Evolutionary conservation across 176 grass and related monocot genomes (phyloP).

Genomic region (Carex littledalei): DNA sequence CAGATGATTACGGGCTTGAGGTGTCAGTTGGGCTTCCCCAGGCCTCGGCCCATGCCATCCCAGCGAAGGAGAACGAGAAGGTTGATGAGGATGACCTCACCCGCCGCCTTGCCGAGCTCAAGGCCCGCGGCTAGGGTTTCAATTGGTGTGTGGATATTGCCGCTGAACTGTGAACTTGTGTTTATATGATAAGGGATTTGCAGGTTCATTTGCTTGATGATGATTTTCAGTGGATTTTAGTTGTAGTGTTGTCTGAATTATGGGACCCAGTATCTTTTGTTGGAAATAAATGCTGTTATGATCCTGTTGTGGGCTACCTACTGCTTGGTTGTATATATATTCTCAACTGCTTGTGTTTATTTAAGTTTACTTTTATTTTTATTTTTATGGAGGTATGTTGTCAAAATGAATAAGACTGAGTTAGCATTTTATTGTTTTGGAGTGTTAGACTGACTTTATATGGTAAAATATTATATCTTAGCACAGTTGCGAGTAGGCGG

Average conservation of each 20-base stretch:
- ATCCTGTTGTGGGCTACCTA: not conserved
- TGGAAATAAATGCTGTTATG: not conserved
- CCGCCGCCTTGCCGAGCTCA: constrained; percentile 66
- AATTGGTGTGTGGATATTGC: not conserved
- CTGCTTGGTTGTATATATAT: not conserved
- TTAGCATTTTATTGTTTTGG: not conserved
- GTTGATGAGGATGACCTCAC: constrained; percentile 94
- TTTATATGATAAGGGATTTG: not conserved
- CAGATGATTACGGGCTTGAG: constrained; percentile 93
- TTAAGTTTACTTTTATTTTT: not conserved
- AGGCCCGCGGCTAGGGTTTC: constrained; percentile 51
- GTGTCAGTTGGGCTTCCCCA: constrained; percentile 78
- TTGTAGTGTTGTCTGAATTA: not conserved
- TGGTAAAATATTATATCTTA: not conserved
- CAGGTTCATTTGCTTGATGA: not conserved
- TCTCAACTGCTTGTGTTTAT: not conserved
- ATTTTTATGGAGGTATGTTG: not conserved
- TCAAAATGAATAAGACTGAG: not conserved
- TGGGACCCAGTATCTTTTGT: not conserved
- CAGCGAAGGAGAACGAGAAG: constrained; percentile 81
- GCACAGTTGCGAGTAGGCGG: not conserved
- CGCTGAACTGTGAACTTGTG: not conserved
- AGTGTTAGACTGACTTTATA: not conserved
- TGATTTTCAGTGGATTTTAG: not conserved
- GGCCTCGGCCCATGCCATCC: constrained; percentile 65